Percentiles rank a stretch among this genome's conserved stretches.
Evolutionary conservation across 768 basidiomycete genomes (phyloP).

Genomic region (Lactarius vividus): DNA sequence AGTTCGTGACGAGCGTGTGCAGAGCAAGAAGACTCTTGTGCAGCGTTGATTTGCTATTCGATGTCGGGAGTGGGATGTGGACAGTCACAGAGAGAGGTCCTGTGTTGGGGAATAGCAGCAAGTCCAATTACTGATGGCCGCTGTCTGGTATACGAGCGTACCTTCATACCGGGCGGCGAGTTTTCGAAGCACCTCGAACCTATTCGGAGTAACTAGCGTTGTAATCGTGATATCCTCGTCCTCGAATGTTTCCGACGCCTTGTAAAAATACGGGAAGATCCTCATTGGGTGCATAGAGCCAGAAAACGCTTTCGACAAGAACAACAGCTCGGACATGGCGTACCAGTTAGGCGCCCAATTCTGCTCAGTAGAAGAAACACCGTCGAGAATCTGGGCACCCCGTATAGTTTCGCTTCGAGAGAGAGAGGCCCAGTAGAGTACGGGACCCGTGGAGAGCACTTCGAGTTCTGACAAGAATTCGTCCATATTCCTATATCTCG

Average conservation of each 20-base stretch:
- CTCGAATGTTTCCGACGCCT: constrained; percentile 54
- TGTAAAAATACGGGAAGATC: constrained; percentile 80
- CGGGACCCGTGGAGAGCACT: neutral
- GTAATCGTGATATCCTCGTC: constrained; percentile 78
- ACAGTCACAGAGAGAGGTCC: constrained; percentile 85
- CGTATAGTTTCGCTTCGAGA: constrained; percentile 1
- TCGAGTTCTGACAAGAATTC: constrained; percentile 18
- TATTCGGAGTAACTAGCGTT: constrained; percentile 77
- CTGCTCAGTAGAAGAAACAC: constrained; percentile 8
- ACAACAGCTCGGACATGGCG: constrained; percentile 28
- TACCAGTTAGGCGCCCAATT: constrained; percentile 14
- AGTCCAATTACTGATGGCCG: neutral
- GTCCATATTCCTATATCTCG: constrained; percentile 13
- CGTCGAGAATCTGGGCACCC: neutral
- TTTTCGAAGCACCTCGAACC: constrained; percentile 67
- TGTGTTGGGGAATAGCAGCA: constrained; percentile 31
- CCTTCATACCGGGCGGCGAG: constrained; percentile 80
- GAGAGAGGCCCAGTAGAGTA: constrained; percentile 14
- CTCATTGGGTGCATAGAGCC: constrained; percentile 68
- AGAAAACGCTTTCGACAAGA: constrained; percentile 69
- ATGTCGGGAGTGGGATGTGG: constrained; percentile 57
- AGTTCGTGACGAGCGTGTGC: constrained; percentile 63
- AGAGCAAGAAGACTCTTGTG: constrained; percentile 56
- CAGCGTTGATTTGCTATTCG: constrained; percentile 37
- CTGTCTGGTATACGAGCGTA: constrained; percentile 33